Conservation (phyloP, 2,329 filamentous ascomycete genomes). For the Monilinia laxa region DNA sequence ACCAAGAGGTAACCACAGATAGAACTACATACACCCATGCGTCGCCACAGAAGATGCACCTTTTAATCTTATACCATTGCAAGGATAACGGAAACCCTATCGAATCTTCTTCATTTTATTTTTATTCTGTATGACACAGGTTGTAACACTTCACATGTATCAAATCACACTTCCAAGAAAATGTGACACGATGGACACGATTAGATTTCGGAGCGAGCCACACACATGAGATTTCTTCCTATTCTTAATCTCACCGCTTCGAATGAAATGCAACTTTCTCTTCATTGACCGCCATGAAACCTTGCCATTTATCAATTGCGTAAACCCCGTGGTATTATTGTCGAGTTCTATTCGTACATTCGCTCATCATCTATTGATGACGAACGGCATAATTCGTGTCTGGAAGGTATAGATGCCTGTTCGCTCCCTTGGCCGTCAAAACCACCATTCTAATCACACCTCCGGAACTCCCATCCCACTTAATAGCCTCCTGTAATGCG, state of each 20-base stretch:
- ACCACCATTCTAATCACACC: constrained; percentile 99
- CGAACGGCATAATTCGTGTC: constrained; percentile 72
- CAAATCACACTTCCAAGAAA: constrained; percentile 15
- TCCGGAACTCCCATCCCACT: constrained; percentile 98
- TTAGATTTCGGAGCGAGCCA: neutral
- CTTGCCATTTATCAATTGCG: constrained; percentile 20
- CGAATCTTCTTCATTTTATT: neutral
- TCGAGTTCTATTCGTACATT: constrained; percentile 40
- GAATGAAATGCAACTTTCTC: neutral
- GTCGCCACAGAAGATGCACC: too few species aligned
- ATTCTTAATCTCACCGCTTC: constrained; percentile 32
- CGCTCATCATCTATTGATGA: constrained; percentile 51
- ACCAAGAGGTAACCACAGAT: too few species aligned
- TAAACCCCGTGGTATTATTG: constrained; percentile 37
- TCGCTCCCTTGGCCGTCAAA: constrained; percentile 82
- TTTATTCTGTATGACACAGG: constrained; percentile 4
- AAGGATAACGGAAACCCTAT: neutral
- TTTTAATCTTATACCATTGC: too few species aligned
- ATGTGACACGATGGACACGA: constrained; percentile 1
- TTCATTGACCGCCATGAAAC: constrained; percentile 29
- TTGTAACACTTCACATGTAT: neutral
- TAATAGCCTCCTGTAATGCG: constrained; percentile 89
- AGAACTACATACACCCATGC: too few species aligned
- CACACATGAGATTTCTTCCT: constrained; percentile 4
- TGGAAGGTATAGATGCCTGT: constrained; percentile 92